Conservation (phyloP, 768 basidiomycete species). For the Trametes villosa region DNA sequence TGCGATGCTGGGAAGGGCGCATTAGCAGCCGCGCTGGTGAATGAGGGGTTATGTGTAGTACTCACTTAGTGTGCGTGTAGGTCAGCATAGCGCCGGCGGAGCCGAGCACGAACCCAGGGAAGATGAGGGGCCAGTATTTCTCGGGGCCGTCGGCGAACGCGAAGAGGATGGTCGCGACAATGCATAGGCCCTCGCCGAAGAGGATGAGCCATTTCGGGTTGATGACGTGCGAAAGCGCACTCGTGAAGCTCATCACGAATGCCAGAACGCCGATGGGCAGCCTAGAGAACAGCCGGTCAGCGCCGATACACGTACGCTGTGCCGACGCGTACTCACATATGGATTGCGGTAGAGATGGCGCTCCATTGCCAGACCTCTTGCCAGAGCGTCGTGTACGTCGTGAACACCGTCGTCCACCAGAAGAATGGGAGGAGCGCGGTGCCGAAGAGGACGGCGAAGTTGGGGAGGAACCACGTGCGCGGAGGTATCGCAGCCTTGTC, state of each 20-base stretch:
- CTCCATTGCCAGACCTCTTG: conserved; percentile 42
- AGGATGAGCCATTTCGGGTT: conserved; percentile 52
- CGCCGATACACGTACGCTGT: neutral
- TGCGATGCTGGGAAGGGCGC: conserved; percentile 44
- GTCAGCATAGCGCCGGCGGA: conserved; percentile 49
- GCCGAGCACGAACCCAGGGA: conserved; percentile 56
- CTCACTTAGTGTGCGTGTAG: conserved; percentile 55
- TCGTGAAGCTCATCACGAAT: conserved; percentile 43
- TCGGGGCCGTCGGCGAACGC: conserved; percentile 44
- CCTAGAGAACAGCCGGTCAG: conserved; percentile 16
- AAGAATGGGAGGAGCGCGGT: conserved; percentile 42
- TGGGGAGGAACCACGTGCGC: conserved; percentile 42
- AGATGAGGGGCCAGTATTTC: conserved; percentile 51
- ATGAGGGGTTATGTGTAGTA: conserved; percentile 4
- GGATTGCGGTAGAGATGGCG: conserved; percentile 42
- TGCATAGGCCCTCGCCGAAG: conserved; percentile 42
- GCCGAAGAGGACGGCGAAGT: conserved; percentile 43
- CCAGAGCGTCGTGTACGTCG: conserved; percentile 40
- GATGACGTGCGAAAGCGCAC: conserved; percentile 40
- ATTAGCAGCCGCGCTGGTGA: too few relatives aligned
- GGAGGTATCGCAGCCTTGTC: conserved; percentile 43
- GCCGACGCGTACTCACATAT: conserved; percentile 33
- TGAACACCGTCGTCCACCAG: conserved; percentile 45
- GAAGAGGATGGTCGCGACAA: conserved; percentile 46
- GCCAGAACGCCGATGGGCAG: conserved; percentile 47